These are phyloP conservation scores for Acrocalymma vagum DNA, from an alignment of 2,329 filamentous ascomycete species.

Conservation along the genomic window DNA sequence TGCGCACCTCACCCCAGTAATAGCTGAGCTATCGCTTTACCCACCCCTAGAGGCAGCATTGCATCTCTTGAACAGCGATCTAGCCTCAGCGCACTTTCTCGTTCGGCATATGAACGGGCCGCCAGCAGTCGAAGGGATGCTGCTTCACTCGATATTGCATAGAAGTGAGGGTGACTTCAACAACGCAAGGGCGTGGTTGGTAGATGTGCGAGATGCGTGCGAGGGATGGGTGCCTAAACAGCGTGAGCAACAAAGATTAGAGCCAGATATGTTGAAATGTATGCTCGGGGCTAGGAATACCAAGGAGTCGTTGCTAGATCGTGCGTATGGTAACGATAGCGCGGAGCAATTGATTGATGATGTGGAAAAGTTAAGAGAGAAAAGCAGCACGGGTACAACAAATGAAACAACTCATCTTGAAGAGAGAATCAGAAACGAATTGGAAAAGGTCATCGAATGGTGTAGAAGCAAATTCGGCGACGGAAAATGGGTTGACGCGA, in stretches of 20 bases:
- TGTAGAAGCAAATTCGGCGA: constrained; percentile 57
- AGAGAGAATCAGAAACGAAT: constrained; percentile 45
- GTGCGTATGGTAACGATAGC: constrained; percentile 28
- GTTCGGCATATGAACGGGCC: constrained; percentile 60
- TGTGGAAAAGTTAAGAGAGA: constrained; percentile 49
- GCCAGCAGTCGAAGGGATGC: constrained; percentile 61
- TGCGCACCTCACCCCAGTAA: constrained; percentile 21
- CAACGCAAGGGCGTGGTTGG: constrained; percentile 59
- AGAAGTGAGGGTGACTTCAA: constrained; percentile 60
- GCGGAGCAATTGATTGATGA: constrained; percentile 40
- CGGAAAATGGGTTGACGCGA: constrained; percentile 53
- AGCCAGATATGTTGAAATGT: constrained; percentile 6
- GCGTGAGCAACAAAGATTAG: constrained; percentile 24
- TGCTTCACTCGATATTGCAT: constrained; percentile 60
- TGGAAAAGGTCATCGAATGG: constrained; percentile 53
- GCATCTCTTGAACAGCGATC: constrained; percentile 61
- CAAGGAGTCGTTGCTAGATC: constrained; percentile 17
- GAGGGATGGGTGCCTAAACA: constrained; percentile 41
- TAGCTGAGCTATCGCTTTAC: constrained; percentile 49
- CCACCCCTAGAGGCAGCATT: constrained; percentile 60
- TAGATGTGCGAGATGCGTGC: constrained; percentile 50
- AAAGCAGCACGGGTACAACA: constrained; percentile 28
- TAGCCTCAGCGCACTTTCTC: constrained; percentile 61
- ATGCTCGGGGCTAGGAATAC: constrained; percentile 11
- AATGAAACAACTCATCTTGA: constrained; percentile 31